phyloP scores from a whole-genome alignment of 441 rosid genomes.

The Corymbia calophylla region DNA sequence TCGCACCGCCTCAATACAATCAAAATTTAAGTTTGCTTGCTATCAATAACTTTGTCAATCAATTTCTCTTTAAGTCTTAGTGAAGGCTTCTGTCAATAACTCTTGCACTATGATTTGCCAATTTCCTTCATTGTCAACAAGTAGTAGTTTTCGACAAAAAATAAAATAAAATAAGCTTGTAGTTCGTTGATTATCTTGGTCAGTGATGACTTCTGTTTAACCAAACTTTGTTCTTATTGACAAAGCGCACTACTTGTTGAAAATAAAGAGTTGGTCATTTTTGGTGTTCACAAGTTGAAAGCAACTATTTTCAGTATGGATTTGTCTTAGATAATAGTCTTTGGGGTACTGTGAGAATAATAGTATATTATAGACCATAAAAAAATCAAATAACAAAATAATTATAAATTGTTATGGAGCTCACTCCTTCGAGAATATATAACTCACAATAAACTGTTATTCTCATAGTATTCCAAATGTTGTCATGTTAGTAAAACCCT shows the following conservation, averaged over 20 bases:
- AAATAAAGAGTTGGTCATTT: not conserved
- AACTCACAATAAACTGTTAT: no score
- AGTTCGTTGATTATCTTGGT: not conserved
- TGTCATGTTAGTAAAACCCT: no score
- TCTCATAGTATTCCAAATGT: no score
- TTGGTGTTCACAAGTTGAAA: not conserved
- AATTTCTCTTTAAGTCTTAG: not conserved
- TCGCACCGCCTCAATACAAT: not conserved
- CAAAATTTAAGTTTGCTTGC: not conserved
- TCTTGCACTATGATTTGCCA: no score
- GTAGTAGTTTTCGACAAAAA: no score
- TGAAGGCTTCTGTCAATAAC: not conserved
- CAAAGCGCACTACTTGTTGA: not conserved
- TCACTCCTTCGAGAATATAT: no score
- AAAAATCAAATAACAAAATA: no score
- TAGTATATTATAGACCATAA: no score
- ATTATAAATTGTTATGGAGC: no score
- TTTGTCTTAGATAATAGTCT: no score
- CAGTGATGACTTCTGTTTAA: no score
- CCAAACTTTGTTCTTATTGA: not conserved
- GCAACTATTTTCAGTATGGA: not conserved
- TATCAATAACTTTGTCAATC: not conserved
- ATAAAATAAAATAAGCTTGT: not conserved
- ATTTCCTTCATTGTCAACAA: not conserved
- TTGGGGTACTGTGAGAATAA: no score